These are phyloP conservation scores for Allantophomopsis lycopodina DNA, from an alignment of 2,329 filamentous ascomycete species.

Conservation along the genomic window DNA sequence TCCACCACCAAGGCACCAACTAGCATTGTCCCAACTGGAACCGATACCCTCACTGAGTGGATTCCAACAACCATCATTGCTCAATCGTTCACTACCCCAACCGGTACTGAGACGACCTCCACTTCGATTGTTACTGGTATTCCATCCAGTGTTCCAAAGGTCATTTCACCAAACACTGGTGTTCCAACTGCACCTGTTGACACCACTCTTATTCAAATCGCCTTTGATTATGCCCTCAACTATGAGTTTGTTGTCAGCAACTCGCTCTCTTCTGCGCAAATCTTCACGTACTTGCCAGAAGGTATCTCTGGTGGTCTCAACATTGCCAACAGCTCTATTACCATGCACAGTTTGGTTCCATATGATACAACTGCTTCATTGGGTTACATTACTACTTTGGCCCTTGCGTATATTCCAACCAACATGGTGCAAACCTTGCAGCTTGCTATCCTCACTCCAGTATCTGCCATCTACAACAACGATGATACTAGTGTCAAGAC, in stretches of 20 bases:
- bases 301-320: conserved; percentile 52
- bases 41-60: conserved; percentile 13
- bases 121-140: conserved; percentile 11
- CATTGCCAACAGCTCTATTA: conserved; percentile 37
- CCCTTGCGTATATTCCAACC: conserved; percentile 62
- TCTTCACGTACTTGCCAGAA: conserved; percentile 65
- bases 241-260: conserved; percentile 69
- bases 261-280: conserved; percentile 63
- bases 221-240: conserved; percentile 69
- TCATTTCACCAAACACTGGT: conserved; percentile 13
- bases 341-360: conserved; percentile 60
- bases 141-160: conserved; percentile 11
- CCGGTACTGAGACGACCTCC: conserved; percentile 4
- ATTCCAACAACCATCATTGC: conserved; percentile 13
- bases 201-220: conserved; percentile 65
- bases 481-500: conserved; percentile 49
- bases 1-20: neutral
- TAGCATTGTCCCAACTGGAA: conserved; percentile 10
- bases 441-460: conserved; percentile 56
- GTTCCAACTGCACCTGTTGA: conserved; percentile 27
- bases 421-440: conserved; percentile 54
- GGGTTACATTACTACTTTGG: conserved; percentile 72
- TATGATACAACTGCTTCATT: conserved; percentile 56
- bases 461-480: conserved; percentile 64
- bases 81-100: conserved; percentile 7